These are phyloP conservation scores for Syzygium oleosum DNA, from an alignment of 345 rosid genomes.

Conservation along the genomic window DNA sequence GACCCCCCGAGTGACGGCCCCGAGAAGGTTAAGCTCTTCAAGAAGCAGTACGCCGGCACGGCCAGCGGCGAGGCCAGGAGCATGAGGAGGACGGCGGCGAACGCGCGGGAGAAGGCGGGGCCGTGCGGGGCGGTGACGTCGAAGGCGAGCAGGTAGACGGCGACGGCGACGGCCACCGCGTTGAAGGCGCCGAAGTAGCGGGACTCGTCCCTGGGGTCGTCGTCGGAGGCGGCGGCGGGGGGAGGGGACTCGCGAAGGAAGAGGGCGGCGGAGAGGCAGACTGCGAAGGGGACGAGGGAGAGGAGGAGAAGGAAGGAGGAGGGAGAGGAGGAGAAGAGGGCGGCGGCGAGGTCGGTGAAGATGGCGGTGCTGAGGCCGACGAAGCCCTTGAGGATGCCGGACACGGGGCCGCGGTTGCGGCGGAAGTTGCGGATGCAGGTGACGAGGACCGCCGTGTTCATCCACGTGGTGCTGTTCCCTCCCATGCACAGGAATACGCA, in stretches of 20 bases:
- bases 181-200: slow-evolving; percentile 60
- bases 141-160: slow-evolving; percentile 58
- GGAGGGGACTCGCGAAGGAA: slow-evolving; percentile 87
- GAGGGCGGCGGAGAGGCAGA: slow-evolving; percentile 71
- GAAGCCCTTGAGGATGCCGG: slow-evolving; percentile 88
- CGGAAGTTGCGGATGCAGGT: slow-evolving; percentile 88
- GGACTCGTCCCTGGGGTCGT: slow-evolving; percentile 54
- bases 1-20: not conserved
- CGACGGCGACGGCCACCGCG: slow-evolving; percentile 60
- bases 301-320: slow-evolving; percentile 63
- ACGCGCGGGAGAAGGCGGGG: slow-evolving; percentile 27
- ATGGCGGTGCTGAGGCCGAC: slow-evolving; percentile 92
- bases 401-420: slow-evolving; percentile 84
- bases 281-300: slow-evolving; percentile 58
- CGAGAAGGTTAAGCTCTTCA: slow-evolving; percentile 3
- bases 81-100: slow-evolving; percentile 36
- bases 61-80: slow-evolving; percentile 63
- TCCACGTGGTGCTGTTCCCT: slow-evolving; percentile 97
- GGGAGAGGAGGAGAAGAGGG: slow-evolving; percentile 60
- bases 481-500: slow-evolving; percentile 82
- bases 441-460: slow-evolving; percentile 91
- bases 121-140: slow-evolving; percentile 43
- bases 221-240: slow-evolving; percentile 32
- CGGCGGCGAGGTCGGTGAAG: slow-evolving; percentile 77
- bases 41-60: slow-evolving; percentile 42